Conservation (phyloP, 495 filamentous ascomycete species). For the Oleoguttula mirabilis region DNA sequence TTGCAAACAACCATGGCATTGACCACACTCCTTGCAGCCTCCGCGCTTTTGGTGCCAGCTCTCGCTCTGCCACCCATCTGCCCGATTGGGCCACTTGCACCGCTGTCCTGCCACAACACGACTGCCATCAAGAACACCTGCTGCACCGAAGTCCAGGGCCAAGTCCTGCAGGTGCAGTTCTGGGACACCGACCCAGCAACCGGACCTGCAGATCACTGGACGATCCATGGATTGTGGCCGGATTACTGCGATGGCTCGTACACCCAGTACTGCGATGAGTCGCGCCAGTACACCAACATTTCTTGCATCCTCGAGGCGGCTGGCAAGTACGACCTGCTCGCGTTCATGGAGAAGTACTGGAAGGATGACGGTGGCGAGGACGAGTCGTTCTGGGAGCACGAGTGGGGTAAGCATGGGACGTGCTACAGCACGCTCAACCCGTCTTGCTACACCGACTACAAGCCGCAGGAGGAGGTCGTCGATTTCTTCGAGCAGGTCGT, state of each 20-base stretch:
- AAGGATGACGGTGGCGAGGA: slow-evolving; percentile 50
- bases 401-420: slow-evolving; percentile 69
- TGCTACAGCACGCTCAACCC: slow-evolving; percentile 55
- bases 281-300: slow-evolving; percentile 56
- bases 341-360: slow-evolving; percentile 65
- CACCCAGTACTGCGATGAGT: slow-evolving; percentile 50
- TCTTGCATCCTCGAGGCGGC: slow-evolving; percentile 47
- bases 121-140: slow-evolving; percentile 43
- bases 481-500: slow-evolving; percentile 47
- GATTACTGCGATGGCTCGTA: slow-evolving; percentile 73
- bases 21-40: neutral
- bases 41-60: neutral
- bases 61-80: slow-evolving; percentile 2
- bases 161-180: slow-evolving; percentile 71
- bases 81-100: slow-evolving; percentile 14
- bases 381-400: slow-evolving; percentile 45
- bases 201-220: slow-evolving; percentile 69
- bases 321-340: slow-evolving; percentile 46
- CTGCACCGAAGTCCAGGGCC: slow-evolving; percentile 75
- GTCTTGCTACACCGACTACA: slow-evolving; percentile 53
- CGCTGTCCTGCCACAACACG: slow-evolving; percentile 45
- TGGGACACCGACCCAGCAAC: slow-evolving; percentile 58
- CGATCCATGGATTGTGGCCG: slow-evolving; percentile 77
- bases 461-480: slow-evolving; percentile 39
- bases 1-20: too few species aligned